Conservation (phyloP, 2,329 filamentous ascomycete species). For the Penicillium sumatraense region DNA sequence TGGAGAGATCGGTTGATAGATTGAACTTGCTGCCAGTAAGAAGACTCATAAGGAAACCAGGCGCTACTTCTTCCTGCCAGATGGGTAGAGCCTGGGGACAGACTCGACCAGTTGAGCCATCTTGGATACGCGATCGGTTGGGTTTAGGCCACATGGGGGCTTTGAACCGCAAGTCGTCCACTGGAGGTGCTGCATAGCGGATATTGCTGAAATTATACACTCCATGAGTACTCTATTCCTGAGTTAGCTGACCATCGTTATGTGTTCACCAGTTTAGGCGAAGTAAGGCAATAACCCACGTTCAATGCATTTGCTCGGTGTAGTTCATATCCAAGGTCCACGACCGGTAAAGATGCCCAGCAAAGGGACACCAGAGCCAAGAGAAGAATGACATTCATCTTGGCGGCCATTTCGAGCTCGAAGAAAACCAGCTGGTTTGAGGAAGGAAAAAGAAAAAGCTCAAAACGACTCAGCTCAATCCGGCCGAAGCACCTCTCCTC, state of each 20-base stretch:
- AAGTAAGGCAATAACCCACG: constrained; percentile 11
- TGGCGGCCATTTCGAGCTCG: background rate
- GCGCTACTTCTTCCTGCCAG: constrained; percentile 44
- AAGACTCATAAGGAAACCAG: constrained; percentile 24
- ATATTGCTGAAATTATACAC: constrained; percentile 63
- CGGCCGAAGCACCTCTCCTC: background rate
- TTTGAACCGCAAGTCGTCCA: constrained; percentile 56
- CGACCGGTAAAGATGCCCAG: constrained; percentile 36
- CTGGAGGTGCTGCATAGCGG: constrained; percentile 59
- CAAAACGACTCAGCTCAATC: background rate
- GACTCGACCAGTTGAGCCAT: constrained; percentile 47
- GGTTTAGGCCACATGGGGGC: constrained; percentile 49
- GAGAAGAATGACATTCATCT: constrained; percentile 12
- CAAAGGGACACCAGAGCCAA: constrained; percentile 22
- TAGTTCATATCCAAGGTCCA: constrained; percentile 60
- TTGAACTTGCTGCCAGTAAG: constrained; percentile 18
- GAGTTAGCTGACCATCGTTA: background rate
- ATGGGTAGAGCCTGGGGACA: constrained; percentile 51
- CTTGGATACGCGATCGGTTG: constrained; percentile 53
- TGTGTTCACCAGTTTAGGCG: background rate
- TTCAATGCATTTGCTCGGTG: constrained; percentile 47
- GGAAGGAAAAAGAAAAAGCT: background rate
- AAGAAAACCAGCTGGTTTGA: background rate
- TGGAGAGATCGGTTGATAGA: constrained; percentile 25
- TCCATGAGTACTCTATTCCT: constrained; percentile 32